Evolutionary conservation across 2,329 filamentous ascomycete species (phyloP), one percentile per base, ranked within the genome.

Genomic region (Penicillium sp.): DNA sequence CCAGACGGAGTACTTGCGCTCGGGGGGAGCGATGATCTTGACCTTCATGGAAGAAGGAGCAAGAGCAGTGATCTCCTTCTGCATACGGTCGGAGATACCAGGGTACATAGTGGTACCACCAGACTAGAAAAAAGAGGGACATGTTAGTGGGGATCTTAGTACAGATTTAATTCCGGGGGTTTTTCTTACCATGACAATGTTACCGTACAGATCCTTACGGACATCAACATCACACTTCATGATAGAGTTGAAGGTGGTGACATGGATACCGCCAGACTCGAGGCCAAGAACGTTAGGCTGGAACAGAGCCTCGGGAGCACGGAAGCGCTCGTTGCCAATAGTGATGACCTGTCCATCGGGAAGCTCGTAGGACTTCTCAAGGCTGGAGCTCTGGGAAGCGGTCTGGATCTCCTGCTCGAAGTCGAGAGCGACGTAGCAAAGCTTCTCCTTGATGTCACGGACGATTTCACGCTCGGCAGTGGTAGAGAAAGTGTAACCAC

Each of bases 1-100:
- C 94, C 94, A 99, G 86, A 99, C 94, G 65, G 94, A 97, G 91
- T 99, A 99, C 88, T 99, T 99, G 83, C 94, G 91, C 90, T 99
- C 94, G 70, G 94, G 94, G 72, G 94, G 94, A 83, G 94, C 94
- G 78, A 99, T 97, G 83, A 99, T 97, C 90, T 97, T 97, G 87
- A 99, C 93, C 91, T 97, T 97, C 94, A 99, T 97, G 76, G 92
- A 97, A 67, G 94, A 97, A 76, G 94, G 94, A 78, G 94, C 94
- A 82, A 99, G 90, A 78, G 92, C 89, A 79, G 92, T 97, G 80
- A 99, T 97, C 86, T 99, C 94, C 91, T 99, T 97, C 84, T 99
- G 94, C 94, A 99, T 97, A 87, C 94, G 94, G 86, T 99, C 94
- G 80, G 92, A 96, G 82, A 99, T 96, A 91, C 94, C 94, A 73